A percentile compares a stretch with the other conserved stretches of the same genome.
Conservation (phyloP, 2,329 filamentous ascomycete species). For the Exophiala sp. region DNA sequence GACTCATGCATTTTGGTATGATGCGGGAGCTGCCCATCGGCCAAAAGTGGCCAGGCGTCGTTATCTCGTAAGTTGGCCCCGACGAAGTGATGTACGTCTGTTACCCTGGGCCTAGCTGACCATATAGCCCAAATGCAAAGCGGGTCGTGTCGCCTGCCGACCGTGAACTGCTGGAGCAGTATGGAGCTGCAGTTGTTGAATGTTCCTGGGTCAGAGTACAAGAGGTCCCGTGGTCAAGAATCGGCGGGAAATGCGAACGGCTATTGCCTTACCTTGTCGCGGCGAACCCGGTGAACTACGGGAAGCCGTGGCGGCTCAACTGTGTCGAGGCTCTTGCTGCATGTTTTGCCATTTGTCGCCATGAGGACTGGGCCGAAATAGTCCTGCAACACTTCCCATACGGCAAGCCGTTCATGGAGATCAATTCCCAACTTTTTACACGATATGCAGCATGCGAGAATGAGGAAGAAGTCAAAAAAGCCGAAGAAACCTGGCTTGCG, state of each 20-base stretch:
- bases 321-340: constrained; percentile 93
- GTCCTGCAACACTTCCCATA: constrained; percentile 82
- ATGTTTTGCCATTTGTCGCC: constrained; percentile 87
- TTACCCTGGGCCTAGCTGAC: not conserved
- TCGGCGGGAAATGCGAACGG: constrained; percentile 88
- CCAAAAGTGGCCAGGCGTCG: constrained; percentile 83
- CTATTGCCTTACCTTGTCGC: constrained; percentile 91
- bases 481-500: constrained; percentile 80
- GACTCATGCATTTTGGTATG: constrained; percentile 81
- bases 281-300: constrained; percentile 96
- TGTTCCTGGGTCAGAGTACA: constrained; percentile 91
- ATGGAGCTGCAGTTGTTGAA: constrained; percentile 92
- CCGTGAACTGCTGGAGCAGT: constrained; percentile 70
- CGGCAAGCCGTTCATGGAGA: constrained; percentile 79
- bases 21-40: constrained; percentile 91
- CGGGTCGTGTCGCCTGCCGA: constrained; percentile 78
- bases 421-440: constrained; percentile 76
- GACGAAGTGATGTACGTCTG: not conserved
- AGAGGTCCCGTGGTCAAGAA: constrained; percentile 84
- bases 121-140: constrained; percentile 71
- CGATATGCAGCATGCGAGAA: constrained; percentile 78
- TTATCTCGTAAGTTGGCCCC: constrained; percentile 60
- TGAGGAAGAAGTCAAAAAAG: constrained; percentile 74
- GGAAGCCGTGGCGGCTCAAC: constrained; percentile 88
- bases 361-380: constrained; percentile 81